These are phyloP conservation scores for Diaporthe amygdali DNA, from an alignment of 2,329 filamentous ascomycete species.

Conservation along the genomic window DNA sequence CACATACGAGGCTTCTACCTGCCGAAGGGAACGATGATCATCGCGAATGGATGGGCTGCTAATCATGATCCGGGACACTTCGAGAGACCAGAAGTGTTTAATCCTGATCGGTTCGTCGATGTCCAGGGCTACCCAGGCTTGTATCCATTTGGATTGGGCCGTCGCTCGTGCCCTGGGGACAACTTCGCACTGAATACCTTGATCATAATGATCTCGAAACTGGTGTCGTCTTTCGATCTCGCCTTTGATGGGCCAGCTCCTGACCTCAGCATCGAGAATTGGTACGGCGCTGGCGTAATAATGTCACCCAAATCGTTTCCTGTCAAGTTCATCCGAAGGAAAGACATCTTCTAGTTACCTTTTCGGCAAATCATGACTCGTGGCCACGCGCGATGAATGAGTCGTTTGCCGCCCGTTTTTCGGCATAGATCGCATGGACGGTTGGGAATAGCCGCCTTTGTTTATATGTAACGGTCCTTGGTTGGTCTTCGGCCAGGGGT, in stretches of 20 bases:
- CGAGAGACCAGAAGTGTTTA: not conserved
- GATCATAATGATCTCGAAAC: constrained; percentile 1
- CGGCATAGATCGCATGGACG: too few species aligned
- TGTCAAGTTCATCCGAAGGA: constrained; percentile 2
- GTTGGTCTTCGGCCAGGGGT: too few species aligned
- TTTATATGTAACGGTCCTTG: too few species aligned
- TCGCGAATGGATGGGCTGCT: constrained; percentile 9
- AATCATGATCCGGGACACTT: not conserved
- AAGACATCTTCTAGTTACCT: too few species aligned
- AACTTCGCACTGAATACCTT: constrained; percentile 2
- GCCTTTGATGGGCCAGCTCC: not conserved
- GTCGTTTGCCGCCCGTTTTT: too few species aligned
- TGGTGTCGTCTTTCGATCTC: not conserved
- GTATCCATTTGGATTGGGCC: not conserved
- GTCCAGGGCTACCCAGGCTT: not conserved
- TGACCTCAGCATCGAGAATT: not conserved
- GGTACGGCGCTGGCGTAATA: not conserved
- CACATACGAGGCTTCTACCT: not conserved
- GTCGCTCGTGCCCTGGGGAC: constrained; percentile 6
- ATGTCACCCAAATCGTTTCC: not conserved
- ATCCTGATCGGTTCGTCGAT: not conserved
- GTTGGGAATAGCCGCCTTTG: too few species aligned
- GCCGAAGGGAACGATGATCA: not conserved
- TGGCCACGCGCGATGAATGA: too few species aligned
- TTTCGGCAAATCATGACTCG: too few species aligned